A percentile compares a stretch with the other conserved stretches of the same genome.
These are phyloP conservation scores for Epichloe amarillans DNA, from an alignment of 2,329 filamentous ascomycete genomes.

Conservation along the genomic window DNA sequence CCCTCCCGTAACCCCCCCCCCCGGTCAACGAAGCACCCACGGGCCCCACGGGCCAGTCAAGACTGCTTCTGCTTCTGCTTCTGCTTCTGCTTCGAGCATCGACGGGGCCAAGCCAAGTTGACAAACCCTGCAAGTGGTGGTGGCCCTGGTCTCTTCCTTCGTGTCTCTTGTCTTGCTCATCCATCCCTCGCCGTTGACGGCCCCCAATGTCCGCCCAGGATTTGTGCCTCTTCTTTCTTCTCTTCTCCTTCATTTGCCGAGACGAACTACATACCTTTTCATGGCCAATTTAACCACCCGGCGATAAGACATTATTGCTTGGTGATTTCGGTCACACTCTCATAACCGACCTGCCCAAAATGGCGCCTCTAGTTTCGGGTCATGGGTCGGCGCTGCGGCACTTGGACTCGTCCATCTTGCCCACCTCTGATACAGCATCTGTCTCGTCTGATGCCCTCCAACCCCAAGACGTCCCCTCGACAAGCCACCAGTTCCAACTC, in stretches of 20 bases:
- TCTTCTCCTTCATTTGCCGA: slow-evolving; percentile 4
- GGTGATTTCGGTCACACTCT: slow-evolving; percentile 4
- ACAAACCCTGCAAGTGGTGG: neutral
- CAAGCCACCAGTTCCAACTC: slow-evolving; percentile 4
- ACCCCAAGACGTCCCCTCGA: neutral
- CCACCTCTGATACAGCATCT: slow-evolving; percentile 24
- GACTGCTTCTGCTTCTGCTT: too few relatives aligned
- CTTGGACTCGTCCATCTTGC: slow-evolving; percentile 6
- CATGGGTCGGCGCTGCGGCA: slow-evolving; percentile 1
- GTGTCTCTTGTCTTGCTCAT: neutral
- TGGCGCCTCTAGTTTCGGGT: slow-evolving; percentile 11
- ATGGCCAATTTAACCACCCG: slow-evolving; percentile 9
- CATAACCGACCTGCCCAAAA: slow-evolving; percentile 9
- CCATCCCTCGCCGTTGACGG: slow-evolving; percentile 2
- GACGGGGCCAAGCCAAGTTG: neutral
- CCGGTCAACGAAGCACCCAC: neutral
- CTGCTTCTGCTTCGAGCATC: neutral
- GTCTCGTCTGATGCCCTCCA: slow-evolving; percentile 22
- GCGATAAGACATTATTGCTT: slow-evolving; percentile 10
- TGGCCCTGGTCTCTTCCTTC: neutral
- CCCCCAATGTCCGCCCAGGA: slow-evolving; percentile 2
- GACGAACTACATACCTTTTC: slow-evolving; percentile 6
- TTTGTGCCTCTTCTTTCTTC: slow-evolving; percentile 1
- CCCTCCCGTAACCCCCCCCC: too few relatives aligned
- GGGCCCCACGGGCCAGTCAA: too few relatives aligned